Evolutionary conservation across 2,329 filamentous ascomycete species (phyloP).

Genomic region (Exophiala calicioides): DNA sequence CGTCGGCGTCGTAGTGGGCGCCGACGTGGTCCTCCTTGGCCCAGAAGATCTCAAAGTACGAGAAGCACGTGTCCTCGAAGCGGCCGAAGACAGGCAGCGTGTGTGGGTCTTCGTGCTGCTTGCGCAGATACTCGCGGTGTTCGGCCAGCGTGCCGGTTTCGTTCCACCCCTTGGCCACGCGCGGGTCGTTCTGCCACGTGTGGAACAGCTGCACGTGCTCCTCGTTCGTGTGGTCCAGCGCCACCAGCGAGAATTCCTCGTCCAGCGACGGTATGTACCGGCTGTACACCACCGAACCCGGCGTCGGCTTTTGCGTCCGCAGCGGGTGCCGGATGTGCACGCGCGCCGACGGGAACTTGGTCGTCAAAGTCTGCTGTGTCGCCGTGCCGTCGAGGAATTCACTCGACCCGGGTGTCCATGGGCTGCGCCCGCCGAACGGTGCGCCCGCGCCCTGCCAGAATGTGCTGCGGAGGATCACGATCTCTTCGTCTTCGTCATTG

Average conservation of each 20-base stretch:
- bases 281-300: conserved; percentile 72
- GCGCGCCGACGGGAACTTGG: conserved; percentile 5
- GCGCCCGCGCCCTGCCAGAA: conserved; percentile 73
- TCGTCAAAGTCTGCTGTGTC: conserved; percentile 28
- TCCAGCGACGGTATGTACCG: conserved; percentile 74
- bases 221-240: conserved; percentile 65
- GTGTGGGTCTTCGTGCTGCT: conserved; percentile 70
- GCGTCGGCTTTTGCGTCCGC: conserved; percentile 69
- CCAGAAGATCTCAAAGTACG: conserved; percentile 82
- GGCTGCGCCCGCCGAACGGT: conserved; percentile 64
- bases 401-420: conserved; percentile 57
- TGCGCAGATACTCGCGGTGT: conserved; percentile 70
- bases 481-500: conserved; percentile 29
- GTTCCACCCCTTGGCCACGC: conserved; percentile 78
- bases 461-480: conserved; percentile 38
- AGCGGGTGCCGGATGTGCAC: conserved; percentile 68
- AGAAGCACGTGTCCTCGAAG: conserved; percentile 71
- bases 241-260: conserved; percentile 77
- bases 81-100: conserved; percentile 68
- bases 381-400: conserved; percentile 28
- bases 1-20: conserved; percentile 57
- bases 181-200: conserved; percentile 80
- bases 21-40: conserved; percentile 66
- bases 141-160: conserved; percentile 74
- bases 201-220: conserved; percentile 72